Conservation (phyloP, 2,329 filamentous ascomycete genomes). For the Pseudogymnoascus sp. region DNA sequence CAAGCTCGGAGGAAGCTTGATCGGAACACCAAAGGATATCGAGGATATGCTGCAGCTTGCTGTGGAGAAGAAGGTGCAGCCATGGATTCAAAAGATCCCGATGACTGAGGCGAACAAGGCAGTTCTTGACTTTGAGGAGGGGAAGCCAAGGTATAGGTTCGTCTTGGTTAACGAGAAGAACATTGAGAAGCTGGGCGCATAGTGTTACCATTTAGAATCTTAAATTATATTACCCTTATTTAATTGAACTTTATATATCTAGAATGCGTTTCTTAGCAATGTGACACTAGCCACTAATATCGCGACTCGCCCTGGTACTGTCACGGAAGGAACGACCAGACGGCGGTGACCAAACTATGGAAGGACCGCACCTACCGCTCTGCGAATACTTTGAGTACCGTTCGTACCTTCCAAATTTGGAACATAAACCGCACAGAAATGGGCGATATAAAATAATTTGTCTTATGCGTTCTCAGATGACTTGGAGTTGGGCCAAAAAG, state of each 20-base stretch:
- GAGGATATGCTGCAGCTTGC: constrained; percentile 50
- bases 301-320: neutral
- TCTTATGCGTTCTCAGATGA: neutral
- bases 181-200: constrained; percentile 12
- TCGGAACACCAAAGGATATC: constrained; percentile 38
- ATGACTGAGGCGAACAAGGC: constrained; percentile 47
- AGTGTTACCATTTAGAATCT: neutral
- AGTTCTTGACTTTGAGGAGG: constrained; percentile 45
- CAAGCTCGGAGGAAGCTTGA: constrained; percentile 5
- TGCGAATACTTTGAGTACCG: neutral
- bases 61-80: constrained; percentile 44
- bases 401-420: neutral
- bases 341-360: neutral
- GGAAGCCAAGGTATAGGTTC: constrained; percentile 40
- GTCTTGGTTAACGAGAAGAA: constrained; percentile 32
- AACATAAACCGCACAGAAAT: neutral
- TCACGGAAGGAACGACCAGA: neutral
- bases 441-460: neutral
- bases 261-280: neutral
- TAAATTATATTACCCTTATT: neutral
- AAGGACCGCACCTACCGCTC: neutral
- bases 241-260: neutral
- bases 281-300: neutral
- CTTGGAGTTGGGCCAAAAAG: neutral
- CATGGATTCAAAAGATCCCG: constrained; percentile 44